Conservation (phyloP, 306 rosid species). For the Psophocarpus tetragonolobus region DNA sequence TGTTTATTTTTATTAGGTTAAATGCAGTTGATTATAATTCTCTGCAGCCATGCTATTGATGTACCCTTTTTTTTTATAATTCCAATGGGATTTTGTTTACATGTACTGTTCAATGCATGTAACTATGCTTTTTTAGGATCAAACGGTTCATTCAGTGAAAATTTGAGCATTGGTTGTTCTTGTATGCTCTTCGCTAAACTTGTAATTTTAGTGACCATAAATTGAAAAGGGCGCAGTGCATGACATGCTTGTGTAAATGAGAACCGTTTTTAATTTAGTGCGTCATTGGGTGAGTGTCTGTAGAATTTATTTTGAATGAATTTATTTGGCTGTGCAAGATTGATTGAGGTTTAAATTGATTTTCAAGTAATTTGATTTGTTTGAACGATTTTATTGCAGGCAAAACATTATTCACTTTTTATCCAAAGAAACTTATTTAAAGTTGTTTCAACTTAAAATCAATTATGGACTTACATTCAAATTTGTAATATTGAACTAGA, state of each 20-base stretch:
- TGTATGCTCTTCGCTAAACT: background rate
- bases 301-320: too few relatives aligned
- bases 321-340: too few relatives aligned
- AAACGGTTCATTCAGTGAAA: background rate
- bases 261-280: background rate
- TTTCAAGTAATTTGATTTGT: background rate
- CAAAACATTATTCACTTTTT: too few relatives aligned
- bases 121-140: background rate
- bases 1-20: background rate
- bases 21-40: background rate
- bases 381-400: too few relatives aligned
- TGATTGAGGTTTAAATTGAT: background rate
- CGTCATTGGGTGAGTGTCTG: background rate
- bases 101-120: background rate
- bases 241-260: background rate
- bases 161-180: background rate
- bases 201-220: background rate
- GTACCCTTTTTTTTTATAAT: background rate
- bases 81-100: background rate
- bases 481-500: too few relatives aligned
- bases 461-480: too few relatives aligned
- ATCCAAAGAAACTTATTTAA: too few relatives aligned
- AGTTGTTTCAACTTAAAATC: too few relatives aligned
- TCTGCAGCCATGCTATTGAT: background rate
- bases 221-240: background rate